Base-by-base conservation (phyloP, 495 filamentous ascomycete genomes). In the Penicillium samsonianum region DNA sequence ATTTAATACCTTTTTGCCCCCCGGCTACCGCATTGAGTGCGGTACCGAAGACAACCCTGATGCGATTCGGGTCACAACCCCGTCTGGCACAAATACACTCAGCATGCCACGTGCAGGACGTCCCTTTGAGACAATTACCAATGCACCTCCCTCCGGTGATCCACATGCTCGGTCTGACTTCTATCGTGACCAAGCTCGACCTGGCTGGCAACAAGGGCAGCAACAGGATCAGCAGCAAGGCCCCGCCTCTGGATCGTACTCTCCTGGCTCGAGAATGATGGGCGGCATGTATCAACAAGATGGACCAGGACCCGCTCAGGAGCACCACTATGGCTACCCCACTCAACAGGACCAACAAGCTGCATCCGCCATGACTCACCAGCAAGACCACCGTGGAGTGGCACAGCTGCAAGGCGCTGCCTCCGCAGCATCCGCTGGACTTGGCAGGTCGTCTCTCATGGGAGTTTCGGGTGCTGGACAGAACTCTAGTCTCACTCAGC, bases 1-100 rank as follows among this genome's bases (percentile, higher is more conserved):
- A 0, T 99, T 99, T 73, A 99, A 99, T 64, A 99, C 95, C 0
- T 99, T 99, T 66, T 79, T 99, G 9, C 95, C 95, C 4, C 95
- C 95, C 5, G 95, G 95, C 4, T 99, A 98, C 68, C 85, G 92
- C 30, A 99, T 99, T 57, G 95, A 99, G 65, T 99, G 95, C 64
- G 92, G 92, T 10, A 86, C 90, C 5, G 86, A 88, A 40, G 90
- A 93, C 54, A 92, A 97, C 63, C 92, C 92, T 9, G 93, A 97
- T 67, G 88, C 90, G 3, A 99, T 99, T 63, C 85, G 95, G 37
- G 95, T 99, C 42, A 99, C 95, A 0, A 99, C 95, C 0, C 95
- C 95, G 0, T 95, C 92, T 69, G 95, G 94, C 8, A 88, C 87
- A 14, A 90, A 79, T 54, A 83, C 81, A 30, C 74, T 79, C 33